Evolutionary conservation across 805 yeast species (phyloP).

Genomic region (Candida hungchunana): DNA sequence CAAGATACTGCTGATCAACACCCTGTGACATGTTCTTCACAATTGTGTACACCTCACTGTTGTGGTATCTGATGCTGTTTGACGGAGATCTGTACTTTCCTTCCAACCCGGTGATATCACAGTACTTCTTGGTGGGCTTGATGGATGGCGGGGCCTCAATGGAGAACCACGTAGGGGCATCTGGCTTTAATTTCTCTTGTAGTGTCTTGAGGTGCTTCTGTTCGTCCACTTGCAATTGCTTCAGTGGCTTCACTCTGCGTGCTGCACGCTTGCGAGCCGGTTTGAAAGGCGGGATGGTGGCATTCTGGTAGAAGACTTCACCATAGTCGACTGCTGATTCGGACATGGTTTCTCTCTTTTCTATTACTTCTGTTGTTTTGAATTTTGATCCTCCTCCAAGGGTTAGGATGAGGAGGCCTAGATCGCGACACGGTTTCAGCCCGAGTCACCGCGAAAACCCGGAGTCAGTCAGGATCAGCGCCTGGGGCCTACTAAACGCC

Average conservation of each 20-base stretch:
- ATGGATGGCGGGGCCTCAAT: conserved; percentile 85
- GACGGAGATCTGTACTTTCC: conserved; percentile 74
- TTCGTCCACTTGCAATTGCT: conserved; percentile 76
- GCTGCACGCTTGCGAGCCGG: conserved; percentile 46
- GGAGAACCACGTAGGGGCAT: conserved; percentile 63
- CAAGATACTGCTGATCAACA: conserved; percentile 87
- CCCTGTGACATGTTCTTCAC: conserved; percentile 83
- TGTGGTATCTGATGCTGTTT: conserved; percentile 71
- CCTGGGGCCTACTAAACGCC: neutral
- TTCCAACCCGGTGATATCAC: conserved; percentile 89
- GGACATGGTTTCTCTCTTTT: neutral
- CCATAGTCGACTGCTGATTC: conserved; percentile 4
- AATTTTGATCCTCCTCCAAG: neutral
- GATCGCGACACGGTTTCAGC: neutral
- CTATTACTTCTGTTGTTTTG: neutral
- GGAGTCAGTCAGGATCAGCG: neutral
- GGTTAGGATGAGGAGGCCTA: too few relatives aligned
- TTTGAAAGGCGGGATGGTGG: conserved; percentile 51
- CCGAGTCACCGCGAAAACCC: conserved; percentile 1
- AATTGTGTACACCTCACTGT: conserved; percentile 76
- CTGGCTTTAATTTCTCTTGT: conserved; percentile 30
- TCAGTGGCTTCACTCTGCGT: conserved; percentile 67
- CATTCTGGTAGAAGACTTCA: conserved; percentile 10
- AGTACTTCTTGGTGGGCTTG: conserved; percentile 75
- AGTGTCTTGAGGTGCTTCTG: conserved; percentile 50